Conservation (phyloP, 495 filamentous ascomycete species). For the Aspergillus conjunctus region DNA sequence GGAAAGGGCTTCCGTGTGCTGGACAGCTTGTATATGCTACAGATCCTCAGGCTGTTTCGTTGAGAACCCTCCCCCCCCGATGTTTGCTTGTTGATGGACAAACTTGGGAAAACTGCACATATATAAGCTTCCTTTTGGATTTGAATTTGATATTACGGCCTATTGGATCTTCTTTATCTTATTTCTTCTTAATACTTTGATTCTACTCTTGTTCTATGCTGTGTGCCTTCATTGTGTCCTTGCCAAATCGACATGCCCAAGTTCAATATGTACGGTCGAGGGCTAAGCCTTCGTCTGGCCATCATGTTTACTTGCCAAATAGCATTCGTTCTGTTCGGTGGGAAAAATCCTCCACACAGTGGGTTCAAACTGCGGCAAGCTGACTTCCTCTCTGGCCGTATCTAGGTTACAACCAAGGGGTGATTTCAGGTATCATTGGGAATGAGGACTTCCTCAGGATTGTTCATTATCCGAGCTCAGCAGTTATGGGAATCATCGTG, state of each 20-base stretch:
- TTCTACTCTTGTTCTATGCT: neutral
- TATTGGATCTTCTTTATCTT: neutral
- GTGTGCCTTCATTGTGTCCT: neutral
- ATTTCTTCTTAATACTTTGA: conserved; percentile 1
- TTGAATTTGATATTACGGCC: conserved; percentile 1
- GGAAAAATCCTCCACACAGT: neutral
- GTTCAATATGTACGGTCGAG: conserved; percentile 38
- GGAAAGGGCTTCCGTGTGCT: conserved; percentile 7
- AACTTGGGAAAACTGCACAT: conserved; percentile 15
- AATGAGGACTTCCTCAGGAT: conserved; percentile 50
- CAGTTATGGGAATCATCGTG: conserved; percentile 48
- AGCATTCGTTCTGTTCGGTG: conserved; percentile 47
- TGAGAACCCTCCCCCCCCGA: conserved; percentile 7
- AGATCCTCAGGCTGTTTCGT: conserved; percentile 14
- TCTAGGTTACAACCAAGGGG: conserved; percentile 58
- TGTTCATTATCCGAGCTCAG: conserved; percentile 43
- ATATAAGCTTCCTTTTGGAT: conserved; percentile 15
- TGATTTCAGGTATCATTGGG: conserved; percentile 52
- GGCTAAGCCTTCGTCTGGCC: conserved; percentile 37
- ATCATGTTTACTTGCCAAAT: conserved; percentile 43
- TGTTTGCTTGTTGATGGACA: conserved; percentile 21
- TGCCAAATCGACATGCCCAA: conserved; percentile 26
- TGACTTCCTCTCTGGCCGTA: conserved; percentile 8
- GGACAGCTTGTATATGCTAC: conserved; percentile 13
- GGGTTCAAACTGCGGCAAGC: conserved; percentile 10